Percentiles rank a stretch among this genome's conserved stretches.
phyloP scores from a whole-genome alignment of 371 early-diverging fungal genomes.

The Fennellomyces sp. region DNA sequence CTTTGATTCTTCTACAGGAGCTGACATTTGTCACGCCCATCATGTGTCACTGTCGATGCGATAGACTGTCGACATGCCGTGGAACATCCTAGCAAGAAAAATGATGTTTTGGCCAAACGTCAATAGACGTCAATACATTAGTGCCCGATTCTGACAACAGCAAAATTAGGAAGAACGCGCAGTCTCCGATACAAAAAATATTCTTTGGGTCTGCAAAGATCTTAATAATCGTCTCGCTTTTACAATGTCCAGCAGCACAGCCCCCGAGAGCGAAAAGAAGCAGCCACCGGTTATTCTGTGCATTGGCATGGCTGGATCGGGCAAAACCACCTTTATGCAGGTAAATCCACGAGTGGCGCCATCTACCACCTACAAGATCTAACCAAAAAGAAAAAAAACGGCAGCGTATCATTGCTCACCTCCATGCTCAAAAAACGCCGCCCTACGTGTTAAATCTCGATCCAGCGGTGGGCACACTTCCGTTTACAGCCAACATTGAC shows the following conservation, averaged over 20 bases:
- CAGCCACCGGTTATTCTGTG: slow-evolving; percentile 81
- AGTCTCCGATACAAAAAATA: too few relatives aligned
- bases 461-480: slow-evolving; percentile 94
- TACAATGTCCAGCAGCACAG: neutral
- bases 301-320: slow-evolving; percentile 99
- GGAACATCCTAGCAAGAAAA: too few relatives aligned
- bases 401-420: slow-evolving; percentile 87
- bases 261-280: slow-evolving; percentile 7
- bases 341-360: slow-evolving; percentile 53
- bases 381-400: neutral
- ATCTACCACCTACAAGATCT: neutral
- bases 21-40: too few relatives aligned
- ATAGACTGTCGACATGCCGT: too few relatives aligned
- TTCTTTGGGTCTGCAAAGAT: too few relatives aligned
- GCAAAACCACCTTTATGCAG: slow-evolving; percentile 99
- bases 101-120: too few relatives aligned
- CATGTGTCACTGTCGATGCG: too few relatives aligned
- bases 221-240: too few relatives aligned
- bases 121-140: too few relatives aligned
- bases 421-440: slow-evolving; percentile 76
- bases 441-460: slow-evolving; percentile 98
- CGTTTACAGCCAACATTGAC: slow-evolving; percentile 97
- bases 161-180: too few relatives aligned
- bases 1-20: too few relatives aligned
- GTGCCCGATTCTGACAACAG: too few relatives aligned